Evolutionary conservation across 805 yeast genomes (phyloP).

Genomic region (Zygoascus bituminiphila): DNA sequence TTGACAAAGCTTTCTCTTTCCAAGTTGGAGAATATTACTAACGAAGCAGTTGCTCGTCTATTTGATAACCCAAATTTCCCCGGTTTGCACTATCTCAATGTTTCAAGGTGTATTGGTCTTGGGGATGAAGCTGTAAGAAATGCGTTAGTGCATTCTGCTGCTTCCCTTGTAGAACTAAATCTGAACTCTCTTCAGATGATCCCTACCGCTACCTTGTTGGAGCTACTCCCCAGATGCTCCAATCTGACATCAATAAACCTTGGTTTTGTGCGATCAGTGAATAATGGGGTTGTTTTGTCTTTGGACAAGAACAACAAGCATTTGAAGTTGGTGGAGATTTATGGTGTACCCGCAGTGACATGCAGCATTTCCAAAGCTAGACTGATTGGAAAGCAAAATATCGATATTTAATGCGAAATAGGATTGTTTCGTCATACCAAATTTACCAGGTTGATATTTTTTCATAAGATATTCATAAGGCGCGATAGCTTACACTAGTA

Average conservation of each 20-base stretch:
- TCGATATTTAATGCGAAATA: conserved; percentile 23
- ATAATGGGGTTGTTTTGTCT: conserved; percentile 55
- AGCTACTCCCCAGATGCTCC: conserved; percentile 35
- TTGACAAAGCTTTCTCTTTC: conserved; percentile 53
- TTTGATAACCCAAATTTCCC: conserved; percentile 33
- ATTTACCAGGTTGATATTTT: neutral
- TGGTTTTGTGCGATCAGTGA: conserved; percentile 73
- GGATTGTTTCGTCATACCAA: neutral
- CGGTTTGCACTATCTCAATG: conserved; percentile 21
- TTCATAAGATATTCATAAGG: neutral
- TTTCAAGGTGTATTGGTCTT: conserved; percentile 58
- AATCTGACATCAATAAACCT: conserved; percentile 59
- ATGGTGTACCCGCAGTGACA: conserved; percentile 41
- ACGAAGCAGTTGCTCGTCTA: conserved; percentile 53
- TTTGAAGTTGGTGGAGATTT: conserved; percentile 63
- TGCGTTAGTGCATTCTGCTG: conserved; percentile 51
- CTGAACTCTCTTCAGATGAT: conserved; percentile 65
- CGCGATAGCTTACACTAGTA: neutral
- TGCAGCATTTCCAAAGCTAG: conserved; percentile 35
- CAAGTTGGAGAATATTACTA: conserved; percentile 56
- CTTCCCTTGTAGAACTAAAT: conserved; percentile 59
- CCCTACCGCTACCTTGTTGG: conserved; percentile 31
- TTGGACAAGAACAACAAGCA: conserved; percentile 53
- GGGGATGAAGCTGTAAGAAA: conserved; percentile 56
- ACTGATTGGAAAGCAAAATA: conserved; percentile 70